Conservation (phyloP, 495 filamentous ascomycete genomes). For the Pyrenula aspistea region DNA sequence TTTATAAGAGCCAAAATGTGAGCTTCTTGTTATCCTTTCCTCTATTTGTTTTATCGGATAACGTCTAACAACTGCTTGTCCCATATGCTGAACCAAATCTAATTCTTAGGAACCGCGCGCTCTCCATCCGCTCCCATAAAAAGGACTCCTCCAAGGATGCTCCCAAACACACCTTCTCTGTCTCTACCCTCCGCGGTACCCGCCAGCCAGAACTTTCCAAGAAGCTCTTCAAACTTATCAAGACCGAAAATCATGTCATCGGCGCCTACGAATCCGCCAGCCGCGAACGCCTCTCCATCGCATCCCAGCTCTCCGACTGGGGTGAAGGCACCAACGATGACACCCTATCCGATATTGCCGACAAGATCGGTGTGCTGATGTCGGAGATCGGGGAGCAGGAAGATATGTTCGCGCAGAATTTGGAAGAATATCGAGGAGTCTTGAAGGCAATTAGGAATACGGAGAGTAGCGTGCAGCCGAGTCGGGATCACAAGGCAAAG, state of each 20-base stretch:
- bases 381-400: constrained; percentile 89
- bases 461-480: constrained; percentile 85
- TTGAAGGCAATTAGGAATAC: constrained; percentile 90
- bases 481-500: constrained; percentile 70
- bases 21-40: not conserved
- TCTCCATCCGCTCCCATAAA: constrained; percentile 45
- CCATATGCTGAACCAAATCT: not conserved
- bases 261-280: constrained; percentile 70
- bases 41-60: not conserved
- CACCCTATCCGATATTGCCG: constrained; percentile 73
- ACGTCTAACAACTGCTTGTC: not conserved
- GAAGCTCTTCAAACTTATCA: constrained; percentile 81
- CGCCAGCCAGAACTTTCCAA: constrained; percentile 76
- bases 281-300: constrained; percentile 69
- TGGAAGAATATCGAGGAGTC: constrained; percentile 69
- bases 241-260: constrained; percentile 77
- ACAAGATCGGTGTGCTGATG: constrained; percentile 87
- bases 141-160: constrained; percentile 22
- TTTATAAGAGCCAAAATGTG: not conserved
- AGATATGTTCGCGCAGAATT: constrained; percentile 68
- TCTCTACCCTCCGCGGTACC: constrained; percentile 68
- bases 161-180: constrained; percentile 54
- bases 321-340: constrained; percentile 83
- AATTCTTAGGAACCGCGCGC: constrained; percentile 40
- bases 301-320: constrained; percentile 91